Evolutionary conservation across 2,329 filamentous ascomycete genomes (phyloP).

Genomic region (Stemphylium lycopersici): DNA sequence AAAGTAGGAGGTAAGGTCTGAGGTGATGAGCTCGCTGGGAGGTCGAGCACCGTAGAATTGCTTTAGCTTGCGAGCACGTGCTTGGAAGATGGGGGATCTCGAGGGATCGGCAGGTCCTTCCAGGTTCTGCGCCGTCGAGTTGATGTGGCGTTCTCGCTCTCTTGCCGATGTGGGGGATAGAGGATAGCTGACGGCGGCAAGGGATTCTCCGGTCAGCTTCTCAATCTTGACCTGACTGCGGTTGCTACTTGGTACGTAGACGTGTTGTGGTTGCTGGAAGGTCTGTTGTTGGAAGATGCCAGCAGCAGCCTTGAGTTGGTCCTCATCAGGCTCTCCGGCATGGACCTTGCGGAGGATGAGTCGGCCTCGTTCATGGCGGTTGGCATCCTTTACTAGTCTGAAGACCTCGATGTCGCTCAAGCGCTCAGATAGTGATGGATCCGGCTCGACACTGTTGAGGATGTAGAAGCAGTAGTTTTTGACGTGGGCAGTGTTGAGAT

Average conservation of each 20-base stretch:
- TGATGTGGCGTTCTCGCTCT: slow-evolving; percentile 71
- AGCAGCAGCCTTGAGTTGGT: slow-evolving; percentile 85
- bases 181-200: slow-evolving; percentile 84
- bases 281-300: slow-evolving; percentile 85
- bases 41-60: slow-evolving; percentile 91
- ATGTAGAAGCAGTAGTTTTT: slow-evolving; percentile 98
- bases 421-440: slow-evolving; percentile 79
- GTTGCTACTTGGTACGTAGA: slow-evolving; percentile 67
- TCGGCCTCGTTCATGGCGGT: slow-evolving; percentile 83
- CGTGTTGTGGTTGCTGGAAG: slow-evolving; percentile 71
- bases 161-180: slow-evolving; percentile 76
- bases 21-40: slow-evolving; percentile 95
- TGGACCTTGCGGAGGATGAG: slow-evolving; percentile 93
- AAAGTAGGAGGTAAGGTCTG: slow-evolving; percentile 96
- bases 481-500: slow-evolving; percentile 86
- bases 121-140: slow-evolving; percentile 57
- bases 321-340: slow-evolving; percentile 82
- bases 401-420: slow-evolving; percentile 87
- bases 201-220: slow-evolving; percentile 85
- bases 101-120: slow-evolving; percentile 46
- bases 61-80: slow-evolving; percentile 63
- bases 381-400: slow-evolving; percentile 86
- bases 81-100: slow-evolving; percentile 47
- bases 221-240: slow-evolving; percentile 87
- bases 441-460: slow-evolving; percentile 81